Evolutionary conservation across 1,284 basidiomycete genomes (phyloP).

Genomic region (Sanguinoderma infundibulare): DNA sequence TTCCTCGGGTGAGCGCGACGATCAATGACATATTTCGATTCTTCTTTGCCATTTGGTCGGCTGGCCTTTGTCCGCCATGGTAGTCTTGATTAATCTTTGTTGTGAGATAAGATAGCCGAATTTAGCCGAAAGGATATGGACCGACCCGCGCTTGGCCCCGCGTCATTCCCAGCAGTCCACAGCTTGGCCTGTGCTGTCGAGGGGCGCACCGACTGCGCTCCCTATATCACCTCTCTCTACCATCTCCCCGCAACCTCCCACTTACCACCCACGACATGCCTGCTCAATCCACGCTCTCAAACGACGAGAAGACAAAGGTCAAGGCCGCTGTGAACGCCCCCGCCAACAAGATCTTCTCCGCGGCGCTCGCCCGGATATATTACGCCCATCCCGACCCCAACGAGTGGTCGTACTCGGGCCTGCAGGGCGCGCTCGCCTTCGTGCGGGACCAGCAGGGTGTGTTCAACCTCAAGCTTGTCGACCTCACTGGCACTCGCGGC

Average conservation of each 20-base stretch:
- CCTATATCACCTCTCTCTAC: slow-evolving; percentile 12
- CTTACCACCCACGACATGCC: slow-evolving; percentile 54
- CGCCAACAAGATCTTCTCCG: slow-evolving; percentile 76
- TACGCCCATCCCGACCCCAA: slow-evolving; percentile 78
- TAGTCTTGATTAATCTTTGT: too few species aligned
- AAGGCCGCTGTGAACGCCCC: slow-evolving; percentile 64
- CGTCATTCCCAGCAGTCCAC: slow-evolving; percentile 14
- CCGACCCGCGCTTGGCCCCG: slow-evolving; percentile 2
- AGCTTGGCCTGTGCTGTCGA: slow-evolving; percentile 18
- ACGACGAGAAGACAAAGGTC: slow-evolving; percentile 80
- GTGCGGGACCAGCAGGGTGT: slow-evolving; percentile 63
- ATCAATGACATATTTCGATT: not conserved
- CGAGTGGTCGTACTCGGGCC: slow-evolving; percentile 85
- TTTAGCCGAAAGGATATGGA: slow-evolving; percentile 17
- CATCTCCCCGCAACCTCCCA: not conserved
- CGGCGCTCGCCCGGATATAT: slow-evolving; percentile 85
- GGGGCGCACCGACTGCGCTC: slow-evolving; percentile 22
- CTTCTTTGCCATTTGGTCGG: too few species aligned
- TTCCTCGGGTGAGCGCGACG: not conserved
- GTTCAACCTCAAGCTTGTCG: slow-evolving; percentile 79
- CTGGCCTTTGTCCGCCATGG: too few species aligned
- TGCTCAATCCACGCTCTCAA: slow-evolving; percentile 65
- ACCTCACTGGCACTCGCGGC: slow-evolving; percentile 82
- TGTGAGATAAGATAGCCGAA: not conserved
- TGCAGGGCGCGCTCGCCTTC: slow-evolving; percentile 85